Evolutionary conservation across 2,329 filamentous ascomycete genomes (phyloP), one percentile per base, ranked within the genome.

Genomic region (Phyllosticta citriasiana): DNA sequence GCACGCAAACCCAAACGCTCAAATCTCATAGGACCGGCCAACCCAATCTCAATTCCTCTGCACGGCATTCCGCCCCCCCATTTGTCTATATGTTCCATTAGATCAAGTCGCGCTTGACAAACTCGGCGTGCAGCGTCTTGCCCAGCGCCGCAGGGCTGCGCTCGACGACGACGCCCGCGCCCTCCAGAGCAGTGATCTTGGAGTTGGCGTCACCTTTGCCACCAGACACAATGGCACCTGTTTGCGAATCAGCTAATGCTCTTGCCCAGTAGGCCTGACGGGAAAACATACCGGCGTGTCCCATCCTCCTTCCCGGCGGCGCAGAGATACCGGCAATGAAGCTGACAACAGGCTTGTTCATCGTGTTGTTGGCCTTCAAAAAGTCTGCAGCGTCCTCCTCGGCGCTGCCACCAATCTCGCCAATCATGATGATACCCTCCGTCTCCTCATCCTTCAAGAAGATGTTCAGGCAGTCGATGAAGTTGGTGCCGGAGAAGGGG

Each of bases 351-450:
- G 94, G 94, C 86, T 97, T 99, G 78, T 91, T 88, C 76, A 86
- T 81, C 63, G 86, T 92, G 84, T 99, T 97, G 83, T 94, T 85
- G 75, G 86, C 82, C 82, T 89, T 91, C 74, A 97, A 80, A 84
- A 95, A 99, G 71, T 97, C 94, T 71, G 94, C 93, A 50, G 94
- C 94, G 71, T 99, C 94, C 81, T 99, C 94, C 82, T 99, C 94
- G 63, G 94, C 94, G 64, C 89, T 90, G 66, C 94, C 94, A 78
- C 94, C 94, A 75, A 99, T 97, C 82, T 97, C 94, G 74, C 94
- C 94, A 76, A 99, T 97, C 94, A 99, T 97, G 81, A 99, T 97
- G 80, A 99, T 97, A 74, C 94, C 94, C 75, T 99, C 94, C 50
- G 94, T 99, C 81, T 96, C 91, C 76, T 88, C 84, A 77, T 99